Percentiles rank a stretch among this genome's conserved stretches.
Evolutionary conservation across 495 filamentous ascomycete genomes (phyloP).

Genomic region (Talaromyces adpressus): DNA sequence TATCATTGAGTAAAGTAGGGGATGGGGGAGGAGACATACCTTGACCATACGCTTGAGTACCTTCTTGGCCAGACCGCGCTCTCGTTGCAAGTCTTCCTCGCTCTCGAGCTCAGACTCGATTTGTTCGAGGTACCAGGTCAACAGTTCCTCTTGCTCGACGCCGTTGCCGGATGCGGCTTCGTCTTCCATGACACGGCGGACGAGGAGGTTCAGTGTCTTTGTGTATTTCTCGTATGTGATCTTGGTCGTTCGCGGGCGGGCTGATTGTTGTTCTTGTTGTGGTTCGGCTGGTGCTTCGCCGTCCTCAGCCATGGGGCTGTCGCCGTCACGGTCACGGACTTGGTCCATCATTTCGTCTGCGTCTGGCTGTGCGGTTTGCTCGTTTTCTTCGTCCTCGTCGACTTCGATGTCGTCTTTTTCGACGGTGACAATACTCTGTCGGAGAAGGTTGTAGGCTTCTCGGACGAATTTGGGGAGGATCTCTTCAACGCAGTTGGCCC

Average conservation of each 20-base stretch:
- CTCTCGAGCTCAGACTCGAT: constrained; percentile 75
- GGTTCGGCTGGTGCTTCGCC: constrained; percentile 32
- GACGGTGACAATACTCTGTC: constrained; percentile 93
- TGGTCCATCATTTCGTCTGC: constrained; percentile 36
- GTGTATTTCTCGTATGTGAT: constrained; percentile 96
- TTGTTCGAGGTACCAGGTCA: constrained; percentile 92
- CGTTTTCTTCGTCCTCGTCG: constrained; percentile 70
- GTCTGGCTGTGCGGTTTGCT: constrained; percentile 15
- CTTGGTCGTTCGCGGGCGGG: constrained; percentile 57
- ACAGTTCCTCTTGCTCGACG: constrained; percentile 77
- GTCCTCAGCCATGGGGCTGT: constrained; percentile 59
- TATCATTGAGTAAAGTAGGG: not conserved
- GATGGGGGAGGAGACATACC: constrained; percentile 45
- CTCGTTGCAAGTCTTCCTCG: constrained; percentile 71
- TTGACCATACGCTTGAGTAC: constrained; percentile 95
- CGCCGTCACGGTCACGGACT: constrained; percentile 53
- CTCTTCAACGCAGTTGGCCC: constrained; percentile 93
- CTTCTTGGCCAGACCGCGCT: constrained; percentile 73
- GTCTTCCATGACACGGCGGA: constrained; percentile 74
- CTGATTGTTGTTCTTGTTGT: constrained; percentile 31
- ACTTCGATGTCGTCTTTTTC: constrained; percentile 98
- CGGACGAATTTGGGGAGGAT: constrained; percentile 77
- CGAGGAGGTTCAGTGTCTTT: constrained; percentile 76
- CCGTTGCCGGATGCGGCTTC: constrained; percentile 68
- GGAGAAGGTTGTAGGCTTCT: constrained; percentile 82